Evolutionary conservation across 225 moss, liverwort and hornwort species (phyloP).

Genomic region (Lunularia cruciata): DNA sequence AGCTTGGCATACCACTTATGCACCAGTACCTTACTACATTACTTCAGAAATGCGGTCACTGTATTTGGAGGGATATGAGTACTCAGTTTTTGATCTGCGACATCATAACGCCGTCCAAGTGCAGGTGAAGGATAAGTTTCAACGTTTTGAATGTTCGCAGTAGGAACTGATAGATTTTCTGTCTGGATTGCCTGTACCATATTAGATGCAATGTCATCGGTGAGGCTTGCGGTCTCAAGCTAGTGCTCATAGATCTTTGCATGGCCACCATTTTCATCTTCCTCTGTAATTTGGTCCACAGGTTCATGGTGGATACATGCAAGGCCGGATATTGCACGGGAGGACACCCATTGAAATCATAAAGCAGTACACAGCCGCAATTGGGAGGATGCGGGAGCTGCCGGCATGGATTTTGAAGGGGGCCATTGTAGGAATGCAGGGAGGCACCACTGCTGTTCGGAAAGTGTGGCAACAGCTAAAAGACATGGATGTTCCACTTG

Average conservation of each 20-base stretch:
- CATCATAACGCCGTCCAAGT: constrained; percentile 59
- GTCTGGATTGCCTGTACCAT: too few species aligned
- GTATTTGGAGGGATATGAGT: constrained; percentile 72
- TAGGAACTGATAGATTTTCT: too few species aligned
- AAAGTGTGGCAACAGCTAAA: constrained; percentile 64
- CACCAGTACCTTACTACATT: constrained; percentile 77
- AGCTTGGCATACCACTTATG: constrained; percentile 88
- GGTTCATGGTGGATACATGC: constrained; percentile 66
- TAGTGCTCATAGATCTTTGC: too few species aligned
- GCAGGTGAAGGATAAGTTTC: constrained; percentile 78
- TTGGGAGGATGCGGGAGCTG: constrained; percentile 84
- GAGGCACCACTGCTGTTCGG: constrained; percentile 58
- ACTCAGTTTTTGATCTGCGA: constrained; percentile 68
- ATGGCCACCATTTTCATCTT: too few species aligned
- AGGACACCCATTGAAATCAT: constrained; percentile 67
- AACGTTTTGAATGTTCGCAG: too few species aligned
- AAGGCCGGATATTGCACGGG: constrained; percentile 69
- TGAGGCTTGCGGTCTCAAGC: too few species aligned
- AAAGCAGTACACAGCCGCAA: constrained; percentile 70
- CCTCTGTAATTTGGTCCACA: constrained; percentile 6
- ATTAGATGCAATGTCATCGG: too few species aligned
- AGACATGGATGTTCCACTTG: constrained; percentile 63
- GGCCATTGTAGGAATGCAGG: constrained; percentile 88
- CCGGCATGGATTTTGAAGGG: constrained; percentile 78
- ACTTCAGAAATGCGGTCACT: constrained; percentile 81